Evolutionary conservation across 768 basidiomycete genomes (phyloP).

Genomic region (Symmetrospora coprosmae): DNA sequence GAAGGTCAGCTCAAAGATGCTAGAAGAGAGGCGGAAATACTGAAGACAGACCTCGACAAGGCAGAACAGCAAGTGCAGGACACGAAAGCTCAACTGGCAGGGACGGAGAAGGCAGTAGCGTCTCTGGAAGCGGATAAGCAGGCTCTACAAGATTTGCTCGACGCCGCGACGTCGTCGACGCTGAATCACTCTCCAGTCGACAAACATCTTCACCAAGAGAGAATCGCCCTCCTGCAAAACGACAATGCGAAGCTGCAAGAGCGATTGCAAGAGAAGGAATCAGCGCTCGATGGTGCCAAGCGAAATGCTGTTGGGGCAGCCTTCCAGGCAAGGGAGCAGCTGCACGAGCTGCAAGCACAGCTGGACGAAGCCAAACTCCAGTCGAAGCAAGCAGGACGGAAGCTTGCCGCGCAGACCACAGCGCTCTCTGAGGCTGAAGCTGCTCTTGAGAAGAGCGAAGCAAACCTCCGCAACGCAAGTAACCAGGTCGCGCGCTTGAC

Average conservation of each 20-base stretch:
- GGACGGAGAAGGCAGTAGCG: neutral
- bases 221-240: neutral
- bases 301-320: too few relatives aligned
- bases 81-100: neutral
- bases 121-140: neutral
- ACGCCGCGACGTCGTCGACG: neutral
- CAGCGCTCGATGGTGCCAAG: too few relatives aligned
- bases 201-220: too few relatives aligned
- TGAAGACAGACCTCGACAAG: slow-evolving; percentile 24
- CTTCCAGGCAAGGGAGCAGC: neutral
- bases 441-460: neutral
- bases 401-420: too few relatives aligned
- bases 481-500: neutral
- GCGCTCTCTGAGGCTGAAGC: neutral
- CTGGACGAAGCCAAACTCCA: slow-evolving; percentile 5
- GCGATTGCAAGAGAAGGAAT: neutral
- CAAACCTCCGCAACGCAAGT: neutral
- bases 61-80: neutral
- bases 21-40: slow-evolving; percentile 8
- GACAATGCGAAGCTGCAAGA: neutral
- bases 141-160: neutral
- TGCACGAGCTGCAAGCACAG: neutral
- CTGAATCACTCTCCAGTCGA: too few relatives aligned
- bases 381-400: too few relatives aligned
- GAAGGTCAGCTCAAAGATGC: slow-evolving; percentile 27